These are phyloP conservation scores for Vigna hirtella DNA, from an alignment of 306 rosid species.

Conservation along the genomic window DNA sequence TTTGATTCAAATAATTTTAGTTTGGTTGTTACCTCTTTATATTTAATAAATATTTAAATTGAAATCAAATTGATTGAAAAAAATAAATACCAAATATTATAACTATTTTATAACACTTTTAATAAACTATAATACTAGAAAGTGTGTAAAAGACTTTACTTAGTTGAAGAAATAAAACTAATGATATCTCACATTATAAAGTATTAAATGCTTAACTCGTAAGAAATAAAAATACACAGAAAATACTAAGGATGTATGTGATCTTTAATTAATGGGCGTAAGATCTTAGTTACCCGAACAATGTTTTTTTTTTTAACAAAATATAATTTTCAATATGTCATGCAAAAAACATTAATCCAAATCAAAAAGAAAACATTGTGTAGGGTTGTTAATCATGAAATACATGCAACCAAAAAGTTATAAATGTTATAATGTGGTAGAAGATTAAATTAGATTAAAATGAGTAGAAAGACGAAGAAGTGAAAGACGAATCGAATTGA, in stretches of 20 bases:
- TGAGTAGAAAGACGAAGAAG: not conserved
- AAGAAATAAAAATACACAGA: too few species aligned
- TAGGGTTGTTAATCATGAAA: not conserved
- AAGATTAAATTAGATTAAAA: not conserved
- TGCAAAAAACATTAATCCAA: not conserved
- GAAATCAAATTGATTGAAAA: not conserved
- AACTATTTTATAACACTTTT: too few species aligned
- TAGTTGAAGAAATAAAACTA: not conserved
- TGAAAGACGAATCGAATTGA: too few species aligned
- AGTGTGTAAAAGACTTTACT: too few species aligned
- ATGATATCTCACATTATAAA: not conserved
- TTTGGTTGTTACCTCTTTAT: too few species aligned
- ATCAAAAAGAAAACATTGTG: not conserved
- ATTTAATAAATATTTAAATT: not conserved
- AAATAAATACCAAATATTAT: not conserved
- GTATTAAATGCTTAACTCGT: too few species aligned
- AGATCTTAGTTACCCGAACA: not conserved
- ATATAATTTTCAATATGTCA: not conserved
- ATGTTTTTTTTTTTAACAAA: not conserved
- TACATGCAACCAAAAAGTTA: not conserved
- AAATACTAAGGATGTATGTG: not conserved
- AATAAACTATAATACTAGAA: too few species aligned
- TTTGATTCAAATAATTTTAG: too few species aligned
- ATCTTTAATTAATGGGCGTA: not conserved
- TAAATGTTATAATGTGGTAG: not conserved